These are phyloP conservation scores for Albugo laibachii DNA, from an alignment of 352 stramenopile genomes.

Conservation along the genomic window DNA sequence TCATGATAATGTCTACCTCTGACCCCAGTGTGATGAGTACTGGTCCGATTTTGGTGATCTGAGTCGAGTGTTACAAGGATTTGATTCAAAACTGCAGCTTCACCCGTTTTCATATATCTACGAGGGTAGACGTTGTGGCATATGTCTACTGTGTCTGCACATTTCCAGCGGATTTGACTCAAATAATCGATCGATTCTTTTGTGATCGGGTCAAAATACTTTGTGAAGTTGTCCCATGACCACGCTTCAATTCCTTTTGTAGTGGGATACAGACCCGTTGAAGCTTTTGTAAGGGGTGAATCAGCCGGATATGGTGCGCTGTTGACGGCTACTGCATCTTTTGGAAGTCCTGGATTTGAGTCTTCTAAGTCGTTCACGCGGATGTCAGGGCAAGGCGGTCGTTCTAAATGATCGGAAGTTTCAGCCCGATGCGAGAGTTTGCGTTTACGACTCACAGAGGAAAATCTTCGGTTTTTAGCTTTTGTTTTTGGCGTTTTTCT, in stretches of 20 bases:
- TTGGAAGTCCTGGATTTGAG: background rate
- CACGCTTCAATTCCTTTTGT: conserved; percentile 18
- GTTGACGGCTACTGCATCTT: conserved; percentile 4
- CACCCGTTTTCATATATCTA: conserved; percentile 2
- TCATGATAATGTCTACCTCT: conserved; percentile 53
- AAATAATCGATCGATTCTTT: conserved; percentile 38
- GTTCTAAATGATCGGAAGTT: no score
- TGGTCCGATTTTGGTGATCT: conserved; percentile 10
- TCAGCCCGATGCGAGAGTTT: no score
- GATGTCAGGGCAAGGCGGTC: no score
- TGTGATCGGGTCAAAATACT: conserved; percentile 29
- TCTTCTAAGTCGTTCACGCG: no score
- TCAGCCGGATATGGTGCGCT: conserved; percentile 11
- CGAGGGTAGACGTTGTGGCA: conserved; percentile 11
- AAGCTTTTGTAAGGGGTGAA: conserved; percentile 5
- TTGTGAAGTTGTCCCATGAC: conserved; percentile 36
- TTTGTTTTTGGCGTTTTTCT: no score
- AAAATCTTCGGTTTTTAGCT: no score
- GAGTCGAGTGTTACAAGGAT: conserved; percentile 16
- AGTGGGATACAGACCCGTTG: conserved; percentile 20
- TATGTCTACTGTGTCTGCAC: conserved; percentile 26
- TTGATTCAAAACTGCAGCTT: conserved; percentile 4
- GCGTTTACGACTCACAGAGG: no score
- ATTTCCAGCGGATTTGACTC: conserved; percentile 22
- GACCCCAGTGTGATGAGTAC: conserved; percentile 12